Base-by-base conservation (phyloP, 306 rosid genomes). In the Lathyrus tuberosus region DNA sequence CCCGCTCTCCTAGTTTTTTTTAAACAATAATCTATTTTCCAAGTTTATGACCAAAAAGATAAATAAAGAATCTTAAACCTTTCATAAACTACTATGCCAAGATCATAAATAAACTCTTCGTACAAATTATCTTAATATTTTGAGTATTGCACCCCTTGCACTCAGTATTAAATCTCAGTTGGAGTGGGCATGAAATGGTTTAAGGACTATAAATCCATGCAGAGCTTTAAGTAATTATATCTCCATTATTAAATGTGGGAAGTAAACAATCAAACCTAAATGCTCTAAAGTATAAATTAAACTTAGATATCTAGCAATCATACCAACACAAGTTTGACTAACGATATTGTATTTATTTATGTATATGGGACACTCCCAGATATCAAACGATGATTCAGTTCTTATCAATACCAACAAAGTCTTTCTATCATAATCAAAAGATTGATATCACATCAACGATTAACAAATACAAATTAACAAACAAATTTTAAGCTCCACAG, bases 41-140 rank as follows among this genome's bases (percentile, higher is more conserved):
- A 15, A 24, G 58, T 48, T 49, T 54, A 49, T 47, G 74, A 31
- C 44, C 76, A 63, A 54, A 73, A 61, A 22, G 72, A 65, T 48
- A 65, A 33, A 26, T n/a, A 3, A 57, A 65, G 56, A 3, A 46
- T 53, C 30, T 22, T 12, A 42, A 4, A 54, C 40, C 68, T 64
- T 56, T 40, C 22, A 47, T 15, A 47, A 15, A 47, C 20, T 47
- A 47, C 10, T 15, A 51, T 18, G 57, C 6, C 6, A 10, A 7
- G 56, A 22, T 22, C 17, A 35, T 64, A 48, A 18, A 35, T 64
- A 48, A 18, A 54, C 28, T 43, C 44, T 62, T 53, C 4, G 26
- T 17, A 66, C 56, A 48, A 47, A 64, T 60, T 60, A 44, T 47
- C 38, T 37, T 61, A n/a, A 47, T 49, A 62, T 33, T 15, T 15